Conservation (phyloP, 2,329 filamentous ascomycete genomes). For the Cladorrhinum sp. region DNA sequence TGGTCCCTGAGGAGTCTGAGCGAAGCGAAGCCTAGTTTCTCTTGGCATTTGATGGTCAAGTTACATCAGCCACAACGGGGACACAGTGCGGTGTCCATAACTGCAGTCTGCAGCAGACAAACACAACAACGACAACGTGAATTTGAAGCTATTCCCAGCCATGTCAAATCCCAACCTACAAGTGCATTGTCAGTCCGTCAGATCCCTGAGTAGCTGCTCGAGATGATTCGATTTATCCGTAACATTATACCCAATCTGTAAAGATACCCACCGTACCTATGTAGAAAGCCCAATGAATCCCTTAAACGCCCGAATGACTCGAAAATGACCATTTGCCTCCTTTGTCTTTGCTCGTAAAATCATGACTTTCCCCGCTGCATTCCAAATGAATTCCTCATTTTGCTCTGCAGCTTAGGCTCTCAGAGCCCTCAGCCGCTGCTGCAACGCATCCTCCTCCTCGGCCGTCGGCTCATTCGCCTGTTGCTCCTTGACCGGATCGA, state of each 20-base stretch:
- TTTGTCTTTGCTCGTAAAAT: not conserved
- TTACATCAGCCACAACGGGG: too few relatives aligned
- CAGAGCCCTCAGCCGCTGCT: conserved; percentile 56
- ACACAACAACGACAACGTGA: too few relatives aligned
- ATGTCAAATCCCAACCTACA: too few relatives aligned
- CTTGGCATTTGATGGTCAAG: too few relatives aligned
- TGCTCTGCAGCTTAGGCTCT: conserved; percentile 37
- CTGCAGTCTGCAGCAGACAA: too few relatives aligned
- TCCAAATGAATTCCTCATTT: not conserved
- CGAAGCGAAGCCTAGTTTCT: too few relatives aligned
- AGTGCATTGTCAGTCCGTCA: too few relatives aligned
- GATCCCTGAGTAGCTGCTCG: too few relatives aligned
- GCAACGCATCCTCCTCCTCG: conserved; percentile 74
- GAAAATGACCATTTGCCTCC: not conserved
- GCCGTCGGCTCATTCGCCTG: conserved; percentile 65
- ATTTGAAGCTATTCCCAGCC: too few relatives aligned
- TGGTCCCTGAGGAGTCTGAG: too few relatives aligned
- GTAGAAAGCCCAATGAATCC: not conserved
- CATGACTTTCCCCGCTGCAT: not conserved
- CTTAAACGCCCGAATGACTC: not conserved
- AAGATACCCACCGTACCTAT: not conserved
- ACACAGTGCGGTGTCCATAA: too few relatives aligned
- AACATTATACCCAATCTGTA: not conserved
- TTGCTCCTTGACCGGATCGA: conserved; percentile 53
- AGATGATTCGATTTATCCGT: too few relatives aligned